Conservation (phyloP, 331 rosid species). For the Pyracantha coccinea region DNA sequence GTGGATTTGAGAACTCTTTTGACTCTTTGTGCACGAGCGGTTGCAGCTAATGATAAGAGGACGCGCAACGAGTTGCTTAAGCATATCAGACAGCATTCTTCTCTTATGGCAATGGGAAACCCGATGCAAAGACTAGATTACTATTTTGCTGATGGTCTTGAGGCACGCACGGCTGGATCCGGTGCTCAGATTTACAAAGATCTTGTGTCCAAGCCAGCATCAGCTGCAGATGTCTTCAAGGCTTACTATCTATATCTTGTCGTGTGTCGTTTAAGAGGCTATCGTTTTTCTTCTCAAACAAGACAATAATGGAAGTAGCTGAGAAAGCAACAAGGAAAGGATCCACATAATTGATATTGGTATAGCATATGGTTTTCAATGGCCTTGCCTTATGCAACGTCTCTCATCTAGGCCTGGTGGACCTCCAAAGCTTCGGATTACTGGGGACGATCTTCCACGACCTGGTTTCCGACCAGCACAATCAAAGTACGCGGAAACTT, state of each 20-base stretch:
- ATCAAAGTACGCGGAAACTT: constrained; percentile 18
- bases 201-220: constrained; percentile 22
- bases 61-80: constrained; percentile 14
- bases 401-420: not conserved
- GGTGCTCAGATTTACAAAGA: constrained; percentile 21
- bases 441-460: not conserved
- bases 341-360: constrained; percentile 32
- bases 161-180: constrained; percentile 29
- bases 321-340: constrained; percentile 25
- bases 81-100: constrained; percentile 27
- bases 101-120: constrained; percentile 16
- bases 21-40: constrained; percentile 30
- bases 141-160: constrained; percentile 28
- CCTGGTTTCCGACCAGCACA: not conserved
- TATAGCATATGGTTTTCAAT: not conserved
- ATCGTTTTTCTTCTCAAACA: constrained; percentile 19
- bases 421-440: not conserved
- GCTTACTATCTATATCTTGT: constrained; percentile 31
- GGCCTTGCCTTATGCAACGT: not conserved
- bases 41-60: constrained; percentile 20
- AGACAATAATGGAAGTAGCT: constrained; percentile 22
- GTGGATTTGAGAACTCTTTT: constrained; percentile 30
- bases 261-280: constrained; percentile 24
- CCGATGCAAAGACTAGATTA: constrained; percentile 27
- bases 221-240: constrained; percentile 14